These are phyloP conservation scores for Coniochaeta sp. DNA, from an alignment of 2,329 filamentous ascomycete species.

Conservation along the genomic window DNA sequence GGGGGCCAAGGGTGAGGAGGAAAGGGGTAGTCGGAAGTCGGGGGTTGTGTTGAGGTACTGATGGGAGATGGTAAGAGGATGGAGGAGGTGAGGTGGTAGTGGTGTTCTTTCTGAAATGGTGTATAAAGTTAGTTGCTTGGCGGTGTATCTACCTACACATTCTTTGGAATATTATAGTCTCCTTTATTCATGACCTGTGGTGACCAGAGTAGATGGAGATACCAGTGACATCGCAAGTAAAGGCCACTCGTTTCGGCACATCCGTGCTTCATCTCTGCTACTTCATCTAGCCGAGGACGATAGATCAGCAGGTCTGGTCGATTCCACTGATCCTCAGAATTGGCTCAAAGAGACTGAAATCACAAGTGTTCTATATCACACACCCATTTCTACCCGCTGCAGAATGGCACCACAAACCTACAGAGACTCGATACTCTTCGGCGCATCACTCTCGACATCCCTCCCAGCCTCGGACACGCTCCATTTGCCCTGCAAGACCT, in stretches of 20 bases:
- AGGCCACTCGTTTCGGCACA: too few species aligned
- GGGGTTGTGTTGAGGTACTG: constrained; percentile 14
- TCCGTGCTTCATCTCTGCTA: too few species aligned
- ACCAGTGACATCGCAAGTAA: too few species aligned
- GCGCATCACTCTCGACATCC: background rate
- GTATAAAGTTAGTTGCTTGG: background rate
- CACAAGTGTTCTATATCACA: too few species aligned
- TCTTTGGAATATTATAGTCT: background rate
- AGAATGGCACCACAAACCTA: background rate
- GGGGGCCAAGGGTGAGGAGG: background rate
- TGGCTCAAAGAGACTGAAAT: too few species aligned
- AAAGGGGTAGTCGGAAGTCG: background rate
- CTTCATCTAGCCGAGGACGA: too few species aligned
- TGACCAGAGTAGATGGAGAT: too few species aligned
- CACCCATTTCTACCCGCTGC: too few species aligned
- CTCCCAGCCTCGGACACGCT: background rate
- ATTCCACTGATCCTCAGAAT: too few species aligned
- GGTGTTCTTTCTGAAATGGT: background rate
- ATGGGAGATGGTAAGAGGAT: background rate
- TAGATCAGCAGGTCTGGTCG: too few species aligned
- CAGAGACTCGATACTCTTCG: background rate
- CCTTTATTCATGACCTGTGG: background rate
- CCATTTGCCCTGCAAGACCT: constrained; percentile 28
- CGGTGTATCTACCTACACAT: background rate
- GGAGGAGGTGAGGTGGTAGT: background rate